Conservation (phyloP, 1,284 basidiomycete genomes). For the Melampsora americana region DNA sequence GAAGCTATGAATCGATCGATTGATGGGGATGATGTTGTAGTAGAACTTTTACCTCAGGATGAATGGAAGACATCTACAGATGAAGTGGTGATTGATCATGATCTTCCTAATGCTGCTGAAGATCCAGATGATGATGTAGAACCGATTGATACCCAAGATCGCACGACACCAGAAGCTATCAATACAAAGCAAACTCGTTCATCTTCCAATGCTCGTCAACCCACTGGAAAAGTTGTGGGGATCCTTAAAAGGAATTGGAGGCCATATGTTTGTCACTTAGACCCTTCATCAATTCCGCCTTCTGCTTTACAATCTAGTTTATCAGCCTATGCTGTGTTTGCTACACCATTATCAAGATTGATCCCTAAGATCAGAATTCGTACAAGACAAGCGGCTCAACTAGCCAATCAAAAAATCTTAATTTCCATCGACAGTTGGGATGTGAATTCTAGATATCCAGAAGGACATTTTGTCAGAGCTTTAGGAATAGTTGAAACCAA, state of each 20-base stretch:
- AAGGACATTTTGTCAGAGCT: conserved; percentile 93
- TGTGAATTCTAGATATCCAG: conserved; percentile 80
- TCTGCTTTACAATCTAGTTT: conserved; percentile 70
- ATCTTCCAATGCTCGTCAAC: conserved; percentile 5
- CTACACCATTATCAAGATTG: conserved; percentile 84
- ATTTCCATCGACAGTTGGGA: conserved; percentile 94
- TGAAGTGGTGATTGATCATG: conserved; percentile 73
- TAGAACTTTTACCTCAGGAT: conserved; percentile 78
- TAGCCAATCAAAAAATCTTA: conserved; percentile 91
- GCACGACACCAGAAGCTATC: not conserved
- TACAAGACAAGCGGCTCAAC: conserved; percentile 83
- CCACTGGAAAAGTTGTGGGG: conserved; percentile 41
- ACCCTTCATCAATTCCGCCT: conserved; percentile 78
- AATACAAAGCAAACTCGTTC: not conserved
- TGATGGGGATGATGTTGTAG: conserved; percentile 86
- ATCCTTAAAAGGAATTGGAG: conserved; percentile 41
- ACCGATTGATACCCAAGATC: conserved; percentile 27
- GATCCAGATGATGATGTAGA: conserved; percentile 70
- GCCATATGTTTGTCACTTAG: conserved; percentile 88
- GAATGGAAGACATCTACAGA: conserved; percentile 93
- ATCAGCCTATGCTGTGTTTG: conserved; percentile 87
- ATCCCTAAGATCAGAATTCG: conserved; percentile 91
- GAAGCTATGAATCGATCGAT: conserved; percentile 95
- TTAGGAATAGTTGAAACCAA: conserved; percentile 88
- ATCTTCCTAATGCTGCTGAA: conserved; percentile 74